Conservation (phyloP, 2,329 filamentous ascomycete species). For the Colletotrichum navitas region DNA sequence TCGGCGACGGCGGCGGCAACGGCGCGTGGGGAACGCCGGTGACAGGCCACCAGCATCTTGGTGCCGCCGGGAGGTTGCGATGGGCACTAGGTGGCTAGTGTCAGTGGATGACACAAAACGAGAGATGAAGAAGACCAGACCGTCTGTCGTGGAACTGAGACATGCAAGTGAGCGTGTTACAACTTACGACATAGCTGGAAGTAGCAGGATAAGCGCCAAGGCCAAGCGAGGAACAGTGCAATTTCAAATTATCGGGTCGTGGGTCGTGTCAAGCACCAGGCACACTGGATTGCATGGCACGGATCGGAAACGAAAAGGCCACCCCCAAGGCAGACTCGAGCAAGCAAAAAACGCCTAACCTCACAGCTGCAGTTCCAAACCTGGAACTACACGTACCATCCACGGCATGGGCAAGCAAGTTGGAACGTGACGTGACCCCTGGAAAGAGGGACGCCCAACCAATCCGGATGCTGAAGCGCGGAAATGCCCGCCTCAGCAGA, state of each 20-base stretch:
- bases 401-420: conserved; percentile 9
- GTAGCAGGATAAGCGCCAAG: conserved; percentile 28
- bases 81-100: background rate
- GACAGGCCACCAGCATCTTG: background rate
- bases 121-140: conserved; percentile 10
- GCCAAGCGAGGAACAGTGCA: conserved; percentile 32
- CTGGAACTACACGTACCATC: conserved; percentile 1
- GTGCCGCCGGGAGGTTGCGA: background rate
- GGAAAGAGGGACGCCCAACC: conserved; percentile 7
- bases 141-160: background rate
- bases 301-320: conserved; percentile 32
- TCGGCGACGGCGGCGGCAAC: background rate
- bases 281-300: conserved; percentile 13
- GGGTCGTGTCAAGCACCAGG: conserved; percentile 16
- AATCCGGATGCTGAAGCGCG: conserved; percentile 3
- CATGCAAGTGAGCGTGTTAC: background rate
- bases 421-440: conserved; percentile 1
- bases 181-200: background rate
- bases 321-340: conserved; percentile 37
- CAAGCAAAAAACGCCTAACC: conserved; percentile 34
- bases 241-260: conserved; percentile 39
- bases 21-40: background rate
- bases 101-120: background rate
- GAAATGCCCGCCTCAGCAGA: conserved; percentile 1
- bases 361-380: conserved; percentile 14